Evolutionary conservation across 495 filamentous ascomycete genomes (phyloP).

Genomic region (Endocarpon pusillum): DNA sequence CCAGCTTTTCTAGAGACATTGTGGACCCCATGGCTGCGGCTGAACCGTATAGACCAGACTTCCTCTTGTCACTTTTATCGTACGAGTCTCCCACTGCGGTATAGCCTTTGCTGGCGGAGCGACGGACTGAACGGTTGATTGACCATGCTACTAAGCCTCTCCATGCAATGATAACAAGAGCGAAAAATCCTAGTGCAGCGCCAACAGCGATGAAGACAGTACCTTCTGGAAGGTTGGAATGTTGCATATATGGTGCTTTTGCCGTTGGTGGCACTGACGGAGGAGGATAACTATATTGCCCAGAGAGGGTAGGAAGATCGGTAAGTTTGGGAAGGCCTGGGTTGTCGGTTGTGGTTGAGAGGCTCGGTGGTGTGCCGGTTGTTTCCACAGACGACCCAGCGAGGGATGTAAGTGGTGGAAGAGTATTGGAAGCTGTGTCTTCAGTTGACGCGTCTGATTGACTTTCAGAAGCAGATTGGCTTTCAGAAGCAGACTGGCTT

Average conservation of each 20-base stretch:
- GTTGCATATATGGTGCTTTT: conserved; percentile 87
- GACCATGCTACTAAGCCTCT: conserved; percentile 80
- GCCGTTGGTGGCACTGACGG: conserved; percentile 64
- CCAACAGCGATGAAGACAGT: conserved; percentile 94
- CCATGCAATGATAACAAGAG: conserved; percentile 66
- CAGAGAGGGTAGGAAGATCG: conserved; percentile 17
- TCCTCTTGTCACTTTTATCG: too few relatives aligned
- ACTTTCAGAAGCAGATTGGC: too few relatives aligned
- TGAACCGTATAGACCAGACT: too few relatives aligned
- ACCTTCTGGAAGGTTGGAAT: conserved; percentile 77
- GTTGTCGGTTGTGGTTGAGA: conserved; percentile 9
- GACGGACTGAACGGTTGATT: conserved; percentile 70
- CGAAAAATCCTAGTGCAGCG: conserved; percentile 68
- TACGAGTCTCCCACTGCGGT: too few relatives aligned
- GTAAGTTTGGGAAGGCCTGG: conserved; percentile 7
- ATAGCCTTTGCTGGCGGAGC: conserved; percentile 21
- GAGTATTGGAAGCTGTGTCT: too few relatives aligned
- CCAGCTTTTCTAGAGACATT: conserved; percentile 39
- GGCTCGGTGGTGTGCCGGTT: too few relatives aligned
- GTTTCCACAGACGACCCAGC: too few relatives aligned
- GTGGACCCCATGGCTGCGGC: conserved; percentile 25
- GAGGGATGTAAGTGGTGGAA: too few relatives aligned
- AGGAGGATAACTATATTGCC: conserved; percentile 32
- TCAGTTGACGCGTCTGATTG: too few relatives aligned
- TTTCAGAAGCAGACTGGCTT: too few relatives aligned